Evolutionary conservation across 139 green algal genomes (phyloP), one percentile per base, ranked within the genome.

Genomic region (Ettlia oleoabundans): DNA sequence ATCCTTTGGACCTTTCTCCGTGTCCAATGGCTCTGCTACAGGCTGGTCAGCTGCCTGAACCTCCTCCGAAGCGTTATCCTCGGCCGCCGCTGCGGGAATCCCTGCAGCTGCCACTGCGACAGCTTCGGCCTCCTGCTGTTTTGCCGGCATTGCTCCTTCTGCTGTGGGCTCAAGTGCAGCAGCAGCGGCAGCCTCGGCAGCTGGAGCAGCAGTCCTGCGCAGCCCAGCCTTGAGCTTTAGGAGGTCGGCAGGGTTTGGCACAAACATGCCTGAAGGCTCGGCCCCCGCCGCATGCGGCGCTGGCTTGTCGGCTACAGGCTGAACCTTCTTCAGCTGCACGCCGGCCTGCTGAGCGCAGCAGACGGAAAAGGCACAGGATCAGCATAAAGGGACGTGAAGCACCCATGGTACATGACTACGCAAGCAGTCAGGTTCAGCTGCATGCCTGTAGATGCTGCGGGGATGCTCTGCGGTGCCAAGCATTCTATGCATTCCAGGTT

Each of bases 181-280:
- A 40, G 63, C 63, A 43, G 63, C 64, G 0, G 32, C 13, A 10
- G 64, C 64, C 58, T 43, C 24, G 28, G 64, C 8, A 38, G 13
- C 72, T 35, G 51, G 32, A 7, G 75, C 28, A 7, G 19, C 66
- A 15, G 71, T 81, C 58, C 58, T 71, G 75, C 75, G 75, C 79
- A 79, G 41, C 18, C 81, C 72, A 22, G 81, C 72, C 43, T 58
- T 82, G 33, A 86, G 73, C 40, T 82, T 82, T 15, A 86, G n/a
- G n/a, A 86, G 81, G 43, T 86, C 81, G 24, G 66, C 72, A 6
- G 73, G 53, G 63, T 78, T 76, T 24, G 81, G 73, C 62, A 86
- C 81, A 71, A 86, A 86, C 19, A 42, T 61, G 35, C 62, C 65
- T 4, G 35, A n/a, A n/a, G n/a, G n/a, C n/a, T n/a, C 41, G 24